Evolutionary conservation across 2,329 filamentous ascomycete species (phyloP).

Genomic region (Penicillium sp.): DNA sequence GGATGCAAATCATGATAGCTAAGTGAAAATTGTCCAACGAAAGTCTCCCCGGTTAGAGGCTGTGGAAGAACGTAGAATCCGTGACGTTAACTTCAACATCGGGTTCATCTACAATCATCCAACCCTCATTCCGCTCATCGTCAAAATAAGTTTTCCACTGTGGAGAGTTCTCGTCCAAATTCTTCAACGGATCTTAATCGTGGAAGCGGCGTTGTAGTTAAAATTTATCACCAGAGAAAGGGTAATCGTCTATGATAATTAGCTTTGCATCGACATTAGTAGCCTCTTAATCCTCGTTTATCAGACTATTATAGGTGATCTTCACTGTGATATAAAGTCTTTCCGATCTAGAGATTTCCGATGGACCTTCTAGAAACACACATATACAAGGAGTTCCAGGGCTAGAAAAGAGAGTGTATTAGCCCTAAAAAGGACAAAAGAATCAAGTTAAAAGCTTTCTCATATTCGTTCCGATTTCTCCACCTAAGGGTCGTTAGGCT

Average conservation of each 20-base stretch:
- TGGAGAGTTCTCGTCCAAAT: too few relatives aligned
- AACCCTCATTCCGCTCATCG: neutral
- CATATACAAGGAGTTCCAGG: neutral
- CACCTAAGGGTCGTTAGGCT: neutral
- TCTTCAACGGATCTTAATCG: neutral
- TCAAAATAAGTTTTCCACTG: neutral
- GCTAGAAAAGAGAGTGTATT: neutral
- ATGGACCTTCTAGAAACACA: neutral
- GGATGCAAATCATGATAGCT: neutral
- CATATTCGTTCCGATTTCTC: neutral
- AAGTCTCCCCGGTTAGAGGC: neutral
- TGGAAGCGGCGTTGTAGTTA: neutral
- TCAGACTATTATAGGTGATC: neutral
- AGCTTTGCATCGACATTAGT: neutral
- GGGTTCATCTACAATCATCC: neutral
- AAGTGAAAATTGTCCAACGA: neutral
- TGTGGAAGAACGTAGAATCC: neutral
- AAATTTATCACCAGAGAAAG: neutral
- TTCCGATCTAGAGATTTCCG: neutral
- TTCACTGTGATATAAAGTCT: neutral
- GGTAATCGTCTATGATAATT: neutral
- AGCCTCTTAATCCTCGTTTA: neutral
- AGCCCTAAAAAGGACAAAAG: neutral
- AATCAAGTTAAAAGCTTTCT: neutral
- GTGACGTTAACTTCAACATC: neutral